Conservation (phyloP, 371 early-diverging fungal genomes). For the Rhizopus sp. region DNA sequence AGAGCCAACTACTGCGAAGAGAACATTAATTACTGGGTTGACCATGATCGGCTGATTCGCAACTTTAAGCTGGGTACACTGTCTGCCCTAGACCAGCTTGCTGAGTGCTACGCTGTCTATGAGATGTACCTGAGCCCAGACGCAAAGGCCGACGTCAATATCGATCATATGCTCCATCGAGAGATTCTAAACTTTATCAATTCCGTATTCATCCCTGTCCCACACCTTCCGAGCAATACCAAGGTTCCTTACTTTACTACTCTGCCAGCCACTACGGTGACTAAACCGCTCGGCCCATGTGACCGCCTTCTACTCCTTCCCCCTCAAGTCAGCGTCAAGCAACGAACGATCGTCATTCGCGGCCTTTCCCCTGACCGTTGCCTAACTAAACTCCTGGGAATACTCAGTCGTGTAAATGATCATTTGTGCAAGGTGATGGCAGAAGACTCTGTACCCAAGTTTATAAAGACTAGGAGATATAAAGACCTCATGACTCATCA, state of each 20-base stretch:
- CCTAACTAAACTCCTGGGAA: conserved; percentile 32
- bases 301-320: conserved; percentile 12
- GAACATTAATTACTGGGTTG: conserved; percentile 63
- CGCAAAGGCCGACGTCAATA: conserved; percentile 58
- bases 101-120: conserved; percentile 58
- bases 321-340: conserved; percentile 10
- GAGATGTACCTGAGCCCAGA: conserved; percentile 53
- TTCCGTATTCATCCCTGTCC: conserved; percentile 14
- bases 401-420: conserved; percentile 65
- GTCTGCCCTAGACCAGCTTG: conserved; percentile 36
- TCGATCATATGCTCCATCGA: conserved; percentile 47
- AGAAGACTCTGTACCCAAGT: conserved; percentile 78
- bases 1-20: conserved; percentile 66
- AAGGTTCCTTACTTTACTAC: conserved; percentile 6
- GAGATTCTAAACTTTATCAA: conserved; percentile 39
- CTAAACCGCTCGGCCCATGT: neutral
- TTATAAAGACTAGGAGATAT: conserved; percentile 67
- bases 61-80: conserved; percentile 16
- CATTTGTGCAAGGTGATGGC: conserved; percentile 78
- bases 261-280: neutral
- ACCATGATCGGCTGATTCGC: conserved; percentile 38
- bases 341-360: conserved; percentile 8
- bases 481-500: conserved; percentile 24
- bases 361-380: conserved; percentile 19
- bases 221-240: neutral